Evolutionary conservation across 257 asterid species (phyloP), one percentile per base, ranked within the genome.

Genomic region (Primulina eburnea): DNA sequence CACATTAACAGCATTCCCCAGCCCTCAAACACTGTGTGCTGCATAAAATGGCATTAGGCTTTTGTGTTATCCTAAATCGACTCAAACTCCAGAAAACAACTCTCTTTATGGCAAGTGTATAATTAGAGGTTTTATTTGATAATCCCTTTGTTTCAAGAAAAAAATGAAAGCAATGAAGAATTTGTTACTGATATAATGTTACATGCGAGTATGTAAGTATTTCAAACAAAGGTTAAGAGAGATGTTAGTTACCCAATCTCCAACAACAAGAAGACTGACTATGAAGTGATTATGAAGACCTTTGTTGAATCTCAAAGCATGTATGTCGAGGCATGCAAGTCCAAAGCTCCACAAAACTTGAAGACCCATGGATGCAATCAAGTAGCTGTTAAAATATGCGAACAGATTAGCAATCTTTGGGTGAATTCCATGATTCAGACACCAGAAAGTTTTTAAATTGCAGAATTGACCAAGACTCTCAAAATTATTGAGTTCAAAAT

Each of bases 301-400:
- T 73, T 80, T 85, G 82, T 86, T 87, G 77, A 86, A 80, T 82
- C 90, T 78, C 84, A 92, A 81, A 77, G 98, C 98, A 81, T 86
- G 96, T 60, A 86, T 74, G 73, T 88, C 98, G 6, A 88, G 81
- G 80, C 96, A 92, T 75, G 87, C 88, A 70, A 92, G 96, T 56
- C 92, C 89, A 69, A 86, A 88, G 84, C 98, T 88, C 98, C 98
- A 92, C 81, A 92, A 65, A 57, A 88, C 79, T 81, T 89, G 97
- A 78, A 92, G 92, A 76, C 98, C 97, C 98, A 92, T 92, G 6
- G 97, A 85, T 70, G 97, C 97, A 47, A 92, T 85, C 77, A 92
- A 81, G 81, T 89, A 92, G 83, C 98, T 89, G 98, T 62, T 55
- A 76, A 38, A 38, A 70, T 56, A 35, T 52, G 20, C 64, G 37